A percentile compares a stretch with the other conserved stretches of the same genome.
Evolutionary conservation across 1,284 basidiomycete genomes (phyloP).

Genomic region (Ustilago vetiveriae): DNA sequence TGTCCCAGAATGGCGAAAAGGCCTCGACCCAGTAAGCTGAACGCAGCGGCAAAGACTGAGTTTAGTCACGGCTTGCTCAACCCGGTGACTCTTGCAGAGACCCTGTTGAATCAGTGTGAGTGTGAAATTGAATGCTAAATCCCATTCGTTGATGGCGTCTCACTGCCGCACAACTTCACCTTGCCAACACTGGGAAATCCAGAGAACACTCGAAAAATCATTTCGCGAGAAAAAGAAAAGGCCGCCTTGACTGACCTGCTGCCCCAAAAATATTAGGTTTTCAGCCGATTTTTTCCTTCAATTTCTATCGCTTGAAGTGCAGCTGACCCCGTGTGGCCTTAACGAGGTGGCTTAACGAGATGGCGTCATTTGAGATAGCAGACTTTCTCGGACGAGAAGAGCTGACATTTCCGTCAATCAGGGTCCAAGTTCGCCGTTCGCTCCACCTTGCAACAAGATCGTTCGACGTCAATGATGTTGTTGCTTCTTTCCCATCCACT

Average conservation of each 20-base stretch:
- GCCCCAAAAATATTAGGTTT: not conserved
- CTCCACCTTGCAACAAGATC: constrained; percentile 16
- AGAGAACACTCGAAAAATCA: constrained; percentile 1
- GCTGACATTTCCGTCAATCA: constrained; percentile 13
- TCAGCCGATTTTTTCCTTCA: not conserved
- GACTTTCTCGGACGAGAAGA: constrained; percentile 6
- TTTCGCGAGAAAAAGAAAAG: not conserved
- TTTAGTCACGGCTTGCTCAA: too few relatives aligned
- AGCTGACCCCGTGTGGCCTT: constrained; percentile 21
- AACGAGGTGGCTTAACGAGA: constrained; percentile 31
- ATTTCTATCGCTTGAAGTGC: not conserved
- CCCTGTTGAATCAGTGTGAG: too few relatives aligned
- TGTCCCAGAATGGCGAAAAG: not conserved
- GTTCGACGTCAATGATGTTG: too few relatives aligned
- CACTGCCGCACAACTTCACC: constrained; percentile 1
- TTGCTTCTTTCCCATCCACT: not conserved
- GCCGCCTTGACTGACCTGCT: not conserved
- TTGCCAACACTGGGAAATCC: too few relatives aligned
- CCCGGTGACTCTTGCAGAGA: not conserved
- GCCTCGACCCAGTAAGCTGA: too few relatives aligned
- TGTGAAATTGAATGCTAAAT: too few relatives aligned
- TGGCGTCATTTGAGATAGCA: constrained; percentile 27
- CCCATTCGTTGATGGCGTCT: constrained; percentile 11
- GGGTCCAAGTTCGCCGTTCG: too few relatives aligned
- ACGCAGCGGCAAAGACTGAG: too few relatives aligned